phyloP scores from a whole-genome alignment of 2,329 filamentous ascomycete genomes.

The Ophiocordyceps unilateralis region DNA sequence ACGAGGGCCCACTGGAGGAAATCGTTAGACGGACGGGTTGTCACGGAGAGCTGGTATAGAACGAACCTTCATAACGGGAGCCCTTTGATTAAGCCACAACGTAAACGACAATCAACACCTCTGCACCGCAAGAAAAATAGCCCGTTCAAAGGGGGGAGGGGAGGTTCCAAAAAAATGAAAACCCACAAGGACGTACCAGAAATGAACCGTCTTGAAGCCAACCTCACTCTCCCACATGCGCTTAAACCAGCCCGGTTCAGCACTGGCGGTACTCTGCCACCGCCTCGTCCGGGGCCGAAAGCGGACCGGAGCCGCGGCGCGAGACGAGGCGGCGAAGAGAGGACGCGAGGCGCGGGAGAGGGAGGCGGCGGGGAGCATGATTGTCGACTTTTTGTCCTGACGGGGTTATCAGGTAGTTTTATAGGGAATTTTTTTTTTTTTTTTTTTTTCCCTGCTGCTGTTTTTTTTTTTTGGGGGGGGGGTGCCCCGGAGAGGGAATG shows the following conservation, averaged over 20 bases:
- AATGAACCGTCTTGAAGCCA: slow-evolving; percentile 87
- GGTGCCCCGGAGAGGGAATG: too few relatives aligned
- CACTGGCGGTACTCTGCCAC: slow-evolving; percentile 49
- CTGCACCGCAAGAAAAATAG: too few relatives aligned
- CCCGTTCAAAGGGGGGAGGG: not conserved
- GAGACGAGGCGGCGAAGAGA: not conserved
- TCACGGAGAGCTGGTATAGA: not conserved
- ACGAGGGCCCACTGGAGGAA: slow-evolving; percentile 69
- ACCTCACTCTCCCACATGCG: slow-evolving; percentile 71
- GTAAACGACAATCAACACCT: slow-evolving; percentile 2
- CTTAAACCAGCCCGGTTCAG: slow-evolving; percentile 45
- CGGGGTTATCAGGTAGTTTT: not conserved
- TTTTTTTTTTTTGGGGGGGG: too few relatives aligned
- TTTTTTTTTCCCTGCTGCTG: too few relatives aligned
- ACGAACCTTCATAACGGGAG: slow-evolving; percentile 69
- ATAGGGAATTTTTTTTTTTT: not conserved
- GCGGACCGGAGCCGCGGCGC: slow-evolving; percentile 8
- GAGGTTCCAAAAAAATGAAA: too few relatives aligned
- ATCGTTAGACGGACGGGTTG: not conserved
- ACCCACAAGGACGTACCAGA: too few relatives aligned
- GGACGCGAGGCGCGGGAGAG: not conserved
- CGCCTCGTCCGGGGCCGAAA: slow-evolving; percentile 30
- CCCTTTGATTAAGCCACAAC: slow-evolving; percentile 23
- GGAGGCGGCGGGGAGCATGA: not conserved
- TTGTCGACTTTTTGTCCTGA: not conserved